Evolutionary conservation across 1,139 yeast species (phyloP).

Genomic region (Candida sojae): DNA sequence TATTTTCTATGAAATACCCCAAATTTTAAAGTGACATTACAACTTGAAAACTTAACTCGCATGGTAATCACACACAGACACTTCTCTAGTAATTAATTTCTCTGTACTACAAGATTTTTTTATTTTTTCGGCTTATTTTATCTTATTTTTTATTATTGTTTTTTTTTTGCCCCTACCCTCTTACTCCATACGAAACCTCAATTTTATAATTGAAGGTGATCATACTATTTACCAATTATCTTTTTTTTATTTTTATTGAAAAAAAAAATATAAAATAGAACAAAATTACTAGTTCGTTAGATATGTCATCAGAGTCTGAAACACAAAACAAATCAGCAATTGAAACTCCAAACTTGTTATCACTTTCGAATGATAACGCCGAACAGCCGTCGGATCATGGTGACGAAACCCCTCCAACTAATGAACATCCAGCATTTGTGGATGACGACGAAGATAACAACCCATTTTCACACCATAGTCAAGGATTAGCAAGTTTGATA

Average conservation of each 20-base stretch:
- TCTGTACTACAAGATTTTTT: too few relatives aligned
- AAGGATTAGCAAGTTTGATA: slow-evolving; percentile 32
- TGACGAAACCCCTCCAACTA: neutral
- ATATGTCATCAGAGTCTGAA: neutral
- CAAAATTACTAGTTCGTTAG: neutral
- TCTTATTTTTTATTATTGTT: neutral
- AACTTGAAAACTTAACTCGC: neutral
- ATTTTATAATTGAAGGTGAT: too few relatives aligned
- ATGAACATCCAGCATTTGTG: slow-evolving; percentile 5
- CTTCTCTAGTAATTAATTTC: too few relatives aligned
- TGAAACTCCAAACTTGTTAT: neutral
- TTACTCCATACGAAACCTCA: neutral
- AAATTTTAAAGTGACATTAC: neutral
- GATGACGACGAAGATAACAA: slow-evolving; percentile 52
- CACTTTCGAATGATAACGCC: neutral
- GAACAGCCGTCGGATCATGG: neutral
- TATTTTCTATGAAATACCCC: neutral
- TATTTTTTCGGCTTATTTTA: too few relatives aligned
- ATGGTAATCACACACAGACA: too few relatives aligned
- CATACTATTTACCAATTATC: too few relatives aligned
- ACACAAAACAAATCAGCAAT: neutral
- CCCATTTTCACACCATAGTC: slow-evolving; percentile 41
- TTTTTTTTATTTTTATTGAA: too few relatives aligned
- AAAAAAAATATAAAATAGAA: too few relatives aligned
- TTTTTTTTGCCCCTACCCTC: slow-evolving; percentile 1